Evolutionary conservation across 306 rosid genomes (phyloP), one percentile per base, ranked within the genome.

Genomic region (Sphenostylis stenocarpa): DNA sequence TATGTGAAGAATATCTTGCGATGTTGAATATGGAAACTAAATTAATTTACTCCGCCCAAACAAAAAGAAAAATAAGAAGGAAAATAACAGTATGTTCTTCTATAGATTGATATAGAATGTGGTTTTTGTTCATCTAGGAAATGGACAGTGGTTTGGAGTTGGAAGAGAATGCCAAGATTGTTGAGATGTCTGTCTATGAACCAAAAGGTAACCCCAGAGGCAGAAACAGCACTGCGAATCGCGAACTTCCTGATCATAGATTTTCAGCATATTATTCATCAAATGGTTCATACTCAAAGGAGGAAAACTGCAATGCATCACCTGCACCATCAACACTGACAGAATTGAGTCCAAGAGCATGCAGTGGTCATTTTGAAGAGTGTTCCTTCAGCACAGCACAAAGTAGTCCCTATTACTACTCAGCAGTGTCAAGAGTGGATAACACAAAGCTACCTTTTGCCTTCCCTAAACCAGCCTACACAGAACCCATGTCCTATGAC

Each of bases 131-230:
- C 29, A 34, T 63, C 24, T 62, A 90, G 99, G 97, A 88, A 63
- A 81, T 80, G 33, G 94, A 90, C 5, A 83, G 82, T 78, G 86
- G 76, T 77, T 47, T 84, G 63, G 96, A 92, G 80, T 56, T 85
- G 66, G 96, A 92, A 81, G 98, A 92, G 85, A 88, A 90, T 79
- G 81, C 88, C 80, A 95, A 95, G 91, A 95, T 87, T 34, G 96
- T 95, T 65, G 96, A 92, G 84, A 91, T 95, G 96, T 97, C 91
- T 81, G 82, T 84, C 19, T 86, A 92, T 34, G 93, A 81, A 53
- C 16, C 89, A 56, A 87, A 84, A 57, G 79, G 76, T 14, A 75
- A 77, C 43, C 15, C 64, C 8, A 88, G 84, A 82, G 69, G 79
- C 80, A 88, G 95, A 74, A 87, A 77, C 73, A 92, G 84, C 85